Conservation (phyloP, 2,329 filamentous ascomycete genomes). For the Colletotrichum limetticola region DNA sequence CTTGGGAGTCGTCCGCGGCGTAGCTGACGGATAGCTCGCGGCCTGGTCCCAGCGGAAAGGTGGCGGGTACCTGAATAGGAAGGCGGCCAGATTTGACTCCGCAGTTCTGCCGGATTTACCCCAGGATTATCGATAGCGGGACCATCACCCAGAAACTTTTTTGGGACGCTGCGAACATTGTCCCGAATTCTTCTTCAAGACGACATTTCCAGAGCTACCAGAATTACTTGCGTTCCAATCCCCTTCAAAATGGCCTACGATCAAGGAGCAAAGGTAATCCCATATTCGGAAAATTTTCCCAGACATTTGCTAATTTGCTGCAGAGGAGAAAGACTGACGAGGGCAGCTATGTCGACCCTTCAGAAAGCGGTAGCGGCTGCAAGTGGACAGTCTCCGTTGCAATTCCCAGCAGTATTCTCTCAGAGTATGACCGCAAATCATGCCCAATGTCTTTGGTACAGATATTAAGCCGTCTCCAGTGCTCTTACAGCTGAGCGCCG, state of each 20-base stretch:
- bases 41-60: conserved; percentile 29
- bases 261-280: conserved; percentile 36
- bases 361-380: conserved; percentile 62
- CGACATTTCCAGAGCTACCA: neutral
- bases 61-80: conserved; percentile 16
- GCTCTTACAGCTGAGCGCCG: conserved; percentile 80
- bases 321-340: conserved; percentile 64
- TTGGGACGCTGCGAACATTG: conserved; percentile 15
- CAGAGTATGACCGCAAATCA: conserved; percentile 64
- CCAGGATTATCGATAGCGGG: conserved; percentile 28
- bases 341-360: conserved; percentile 53
- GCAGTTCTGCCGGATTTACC: conserved; percentile 40
- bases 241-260: conserved; percentile 29
- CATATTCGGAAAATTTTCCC: accelerated
- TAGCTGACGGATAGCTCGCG: conserved; percentile 15
- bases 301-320: neutral
- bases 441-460: neutral
- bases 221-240: neutral
- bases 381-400: conserved; percentile 82
- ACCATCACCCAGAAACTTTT: conserved; percentile 28
- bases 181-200: neutral
- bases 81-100: conserved; percentile 38
- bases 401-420: conserved; percentile 80
- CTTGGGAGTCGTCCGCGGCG: neutral
- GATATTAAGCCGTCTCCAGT: conserved; percentile 51